Evolutionary conservation across 2,329 filamentous ascomycete genomes (phyloP).

Genomic region (Botrytis cinerea): DNA sequence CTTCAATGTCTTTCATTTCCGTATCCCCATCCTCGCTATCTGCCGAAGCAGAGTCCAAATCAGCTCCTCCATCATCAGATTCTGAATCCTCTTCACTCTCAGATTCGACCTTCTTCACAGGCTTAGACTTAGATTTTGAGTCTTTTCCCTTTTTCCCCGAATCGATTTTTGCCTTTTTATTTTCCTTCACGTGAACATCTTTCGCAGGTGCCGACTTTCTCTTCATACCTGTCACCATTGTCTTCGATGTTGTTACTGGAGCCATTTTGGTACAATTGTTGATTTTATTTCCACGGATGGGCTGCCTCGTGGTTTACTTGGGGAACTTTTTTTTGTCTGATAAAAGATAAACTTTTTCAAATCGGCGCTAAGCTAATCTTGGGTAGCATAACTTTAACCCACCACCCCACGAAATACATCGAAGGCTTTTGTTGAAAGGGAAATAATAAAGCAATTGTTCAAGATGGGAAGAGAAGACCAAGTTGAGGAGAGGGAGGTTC

Average conservation of each 20-base stretch:
- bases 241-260: constrained; percentile 46
- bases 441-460: constrained; percentile 23
- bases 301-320: constrained; percentile 12
- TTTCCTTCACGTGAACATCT: constrained; percentile 46
- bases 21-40: constrained; percentile 44
- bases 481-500: constrained; percentile 92
- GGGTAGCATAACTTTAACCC: constrained; percentile 23
- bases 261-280: constrained; percentile 36
- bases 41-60: constrained; percentile 40
- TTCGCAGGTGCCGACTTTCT: constrained; percentile 56
- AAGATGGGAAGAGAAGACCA: constrained; percentile 81
- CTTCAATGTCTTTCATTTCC: constrained; percentile 39
- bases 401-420: constrained; percentile 14
- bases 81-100: constrained; percentile 40
- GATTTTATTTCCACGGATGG: constrained; percentile 10
- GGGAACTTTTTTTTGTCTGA: constrained; percentile 28
- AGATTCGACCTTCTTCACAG: constrained; percentile 41
- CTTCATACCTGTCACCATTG: constrained; percentile 53
- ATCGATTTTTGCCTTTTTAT: constrained; percentile 54
- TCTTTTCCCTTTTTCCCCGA: constrained; percentile 22
- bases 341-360: constrained; percentile 27
- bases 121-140: constrained; percentile 27
- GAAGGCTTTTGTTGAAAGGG: constrained; percentile 2
- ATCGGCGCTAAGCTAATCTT: constrained; percentile 33
- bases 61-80: constrained; percentile 42